Evolutionary conservation across 164 flowering plant genomes (phyloP), one percentile per base, ranked within the genome.

Genomic region (Cinnamomum chago): DNA sequence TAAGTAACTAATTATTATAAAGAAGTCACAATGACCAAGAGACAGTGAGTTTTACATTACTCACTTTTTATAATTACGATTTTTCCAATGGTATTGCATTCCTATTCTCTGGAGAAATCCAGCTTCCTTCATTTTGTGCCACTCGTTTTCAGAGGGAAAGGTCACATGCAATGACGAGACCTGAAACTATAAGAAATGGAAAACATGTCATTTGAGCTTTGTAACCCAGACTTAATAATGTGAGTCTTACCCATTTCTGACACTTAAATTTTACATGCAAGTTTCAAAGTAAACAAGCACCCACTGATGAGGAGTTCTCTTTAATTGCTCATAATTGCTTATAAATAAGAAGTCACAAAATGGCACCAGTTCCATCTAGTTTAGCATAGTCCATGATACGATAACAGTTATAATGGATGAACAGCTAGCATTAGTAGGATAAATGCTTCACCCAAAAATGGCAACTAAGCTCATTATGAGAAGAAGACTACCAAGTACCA

Each of bases 21-120:
- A 52, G 17, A 52, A 52, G 18, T 17, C 28, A 67, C 20, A 67
- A 67, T 20, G 20, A 30, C 28, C 73, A 68, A 64, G 11, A 68
- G 1, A 22, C 24, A 51, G 20, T n/a, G 28, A 33, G 13, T 71
- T 58, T 50, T 33, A 15, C 20, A 71, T 47, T 47, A 87, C 86
- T 79, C 72, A 88, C 98, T 78, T 88, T 68, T 84, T 89, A 74
- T 95, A 92, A 76, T 92, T 87, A 51, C 88, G 90, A 81, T 95
- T 95, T 78, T 81, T 88, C 98, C 98, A 95, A 79, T 95, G 97
- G 81, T 95, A 93, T 80, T 95, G 98, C 98, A 95, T 91, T 70
- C 97, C 98, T 58, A 87, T 84, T 82, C 97, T 88, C 79, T 88
- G 97, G 52, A 91, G 85, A 81, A 91, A 95, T 35, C 94, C 97